Conservation (phyloP, 108 stramenopile species). For the Nannochloropsis salina region DNA sequence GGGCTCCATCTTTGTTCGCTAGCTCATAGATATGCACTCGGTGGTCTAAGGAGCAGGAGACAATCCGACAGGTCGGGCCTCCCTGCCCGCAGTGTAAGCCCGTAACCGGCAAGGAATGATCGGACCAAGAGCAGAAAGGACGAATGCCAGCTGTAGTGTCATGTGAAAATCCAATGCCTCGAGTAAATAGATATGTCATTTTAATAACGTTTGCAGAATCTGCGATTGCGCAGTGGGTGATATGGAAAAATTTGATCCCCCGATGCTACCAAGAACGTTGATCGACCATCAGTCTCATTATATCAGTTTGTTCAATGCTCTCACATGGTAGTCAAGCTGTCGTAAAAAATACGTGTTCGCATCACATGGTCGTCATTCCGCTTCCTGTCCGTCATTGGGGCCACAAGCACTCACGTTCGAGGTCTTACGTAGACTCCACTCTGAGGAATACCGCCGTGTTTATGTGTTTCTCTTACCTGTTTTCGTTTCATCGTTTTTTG, state of each 20-base stretch:
- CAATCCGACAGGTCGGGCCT: neutral
- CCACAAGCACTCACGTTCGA: too few species aligned
- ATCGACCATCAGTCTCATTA: constrained; percentile 7
- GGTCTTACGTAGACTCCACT: too few species aligned
- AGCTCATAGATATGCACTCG: constrained; percentile 2
- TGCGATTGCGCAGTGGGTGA: too few species aligned
- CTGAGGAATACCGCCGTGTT: too few species aligned
- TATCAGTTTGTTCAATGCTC: neutral
- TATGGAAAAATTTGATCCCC: too few species aligned
- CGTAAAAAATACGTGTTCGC: neutral
- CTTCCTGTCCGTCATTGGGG: neutral
- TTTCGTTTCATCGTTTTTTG: neutral
- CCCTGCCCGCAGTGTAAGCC: neutral
- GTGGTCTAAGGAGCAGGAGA: constrained; percentile 13
- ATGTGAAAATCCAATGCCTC: too few species aligned
- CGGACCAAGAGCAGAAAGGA: neutral
- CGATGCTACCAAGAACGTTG: neutral
- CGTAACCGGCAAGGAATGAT: neutral
- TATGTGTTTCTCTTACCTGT: neutral
- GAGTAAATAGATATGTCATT: too few species aligned
- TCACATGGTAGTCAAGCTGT: neutral
- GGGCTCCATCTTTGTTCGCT: neutral
- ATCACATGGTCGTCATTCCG: neutral
- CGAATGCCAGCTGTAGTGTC: neutral
- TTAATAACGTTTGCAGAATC: too few species aligned